Conservation (phyloP, 2,329 filamentous ascomycete species). For the Microcera coccophila region DNA sequence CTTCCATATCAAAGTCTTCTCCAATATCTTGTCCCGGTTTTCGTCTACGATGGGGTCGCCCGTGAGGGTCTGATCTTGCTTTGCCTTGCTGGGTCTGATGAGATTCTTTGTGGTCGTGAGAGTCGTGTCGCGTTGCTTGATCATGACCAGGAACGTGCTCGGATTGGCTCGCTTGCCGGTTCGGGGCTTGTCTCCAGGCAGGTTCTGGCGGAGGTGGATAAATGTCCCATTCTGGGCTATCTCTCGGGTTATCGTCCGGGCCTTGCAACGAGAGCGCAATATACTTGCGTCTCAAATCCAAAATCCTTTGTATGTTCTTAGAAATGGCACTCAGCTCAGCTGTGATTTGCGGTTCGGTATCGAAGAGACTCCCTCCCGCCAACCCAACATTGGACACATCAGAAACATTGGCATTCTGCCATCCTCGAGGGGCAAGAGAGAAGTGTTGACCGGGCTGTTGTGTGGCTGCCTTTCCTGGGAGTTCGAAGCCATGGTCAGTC, state of each 20-base stretch:
- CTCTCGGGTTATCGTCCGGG: constrained; percentile 80
- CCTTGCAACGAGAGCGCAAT: constrained; percentile 80
- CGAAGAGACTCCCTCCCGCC: constrained; percentile 51
- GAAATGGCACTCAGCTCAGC: constrained; percentile 83
- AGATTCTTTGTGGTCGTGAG: constrained; percentile 8
- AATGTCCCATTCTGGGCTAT: constrained; percentile 76
- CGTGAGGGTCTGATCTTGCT: constrained; percentile 27
- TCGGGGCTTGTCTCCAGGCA: constrained; percentile 58
- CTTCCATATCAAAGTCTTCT: constrained; percentile 82
- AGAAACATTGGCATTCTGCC: constrained; percentile 11
- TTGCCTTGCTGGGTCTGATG: constrained; percentile 7
- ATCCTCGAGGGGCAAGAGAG: constrained; percentile 6
- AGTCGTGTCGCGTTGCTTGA: constrained; percentile 11
- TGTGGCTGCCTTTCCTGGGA: constrained; percentile 8
- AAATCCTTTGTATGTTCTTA: constrained; percentile 81
- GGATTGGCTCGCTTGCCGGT: constrained; percentile 7
- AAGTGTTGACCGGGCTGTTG: constrained; percentile 9
- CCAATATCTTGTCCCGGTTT: constrained; percentile 90
- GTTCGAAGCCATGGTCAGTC: constrained; percentile 8
- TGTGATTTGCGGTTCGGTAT: constrained; percentile 74
- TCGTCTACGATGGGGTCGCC: constrained; percentile 56
- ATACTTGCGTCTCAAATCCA: constrained; percentile 86
- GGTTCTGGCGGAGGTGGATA: constrained; percentile 91
- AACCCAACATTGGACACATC: constrained; percentile 21
- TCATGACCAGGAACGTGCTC: constrained; percentile 20